A percentile compares a stretch with the other conserved stretches of the same genome.
Evolutionary conservation across 768 basidiomycete species (phyloP).

Genomic region (Neoboletus brunneissimus): DNA sequence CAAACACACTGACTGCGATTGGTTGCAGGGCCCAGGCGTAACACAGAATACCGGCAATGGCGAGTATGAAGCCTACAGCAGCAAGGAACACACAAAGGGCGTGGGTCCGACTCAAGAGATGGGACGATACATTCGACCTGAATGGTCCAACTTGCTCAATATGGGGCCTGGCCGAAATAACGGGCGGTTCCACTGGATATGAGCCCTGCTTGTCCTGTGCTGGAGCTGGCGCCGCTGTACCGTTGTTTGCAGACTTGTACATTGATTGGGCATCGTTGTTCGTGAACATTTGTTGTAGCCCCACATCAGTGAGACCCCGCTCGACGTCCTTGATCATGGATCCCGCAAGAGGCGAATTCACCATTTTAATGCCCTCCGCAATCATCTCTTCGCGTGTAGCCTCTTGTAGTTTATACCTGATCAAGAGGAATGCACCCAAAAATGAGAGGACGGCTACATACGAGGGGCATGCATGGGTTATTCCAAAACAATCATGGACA

Average conservation of each 20-base stretch:
- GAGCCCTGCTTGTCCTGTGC: neutral
- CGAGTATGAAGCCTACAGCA: slow-evolving; percentile 47
- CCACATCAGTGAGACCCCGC: slow-evolving; percentile 1
- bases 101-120: slow-evolving; percentile 50
- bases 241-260: neutral
- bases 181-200: slow-evolving; percentile 21
- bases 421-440: slow-evolving; percentile 53
- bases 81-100: slow-evolving; percentile 47
- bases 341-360: slow-evolving; percentile 21
- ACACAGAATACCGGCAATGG: slow-evolving; percentile 47
- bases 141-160: slow-evolving; percentile 52
- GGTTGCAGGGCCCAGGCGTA: slow-evolving; percentile 52
- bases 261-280: neutral
- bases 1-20: slow-evolving; percentile 43
- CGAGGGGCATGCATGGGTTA: neutral
- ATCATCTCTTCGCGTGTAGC: slow-evolving; percentile 48
- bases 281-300: neutral
- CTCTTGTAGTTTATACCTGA: slow-evolving; percentile 52
- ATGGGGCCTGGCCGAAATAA: slow-evolving; percentile 47
- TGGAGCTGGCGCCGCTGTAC: neutral
- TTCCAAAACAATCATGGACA: neutral
- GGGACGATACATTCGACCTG: slow-evolving; percentile 35
- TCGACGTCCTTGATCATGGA: slow-evolving; percentile 13
- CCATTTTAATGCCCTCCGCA: slow-evolving; percentile 29
- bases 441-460: slow-evolving; percentile 44